These are phyloP conservation scores for Termitomyces sp. DNA, from an alignment of 768 basidiomycete species.

Conservation along the genomic window DNA sequence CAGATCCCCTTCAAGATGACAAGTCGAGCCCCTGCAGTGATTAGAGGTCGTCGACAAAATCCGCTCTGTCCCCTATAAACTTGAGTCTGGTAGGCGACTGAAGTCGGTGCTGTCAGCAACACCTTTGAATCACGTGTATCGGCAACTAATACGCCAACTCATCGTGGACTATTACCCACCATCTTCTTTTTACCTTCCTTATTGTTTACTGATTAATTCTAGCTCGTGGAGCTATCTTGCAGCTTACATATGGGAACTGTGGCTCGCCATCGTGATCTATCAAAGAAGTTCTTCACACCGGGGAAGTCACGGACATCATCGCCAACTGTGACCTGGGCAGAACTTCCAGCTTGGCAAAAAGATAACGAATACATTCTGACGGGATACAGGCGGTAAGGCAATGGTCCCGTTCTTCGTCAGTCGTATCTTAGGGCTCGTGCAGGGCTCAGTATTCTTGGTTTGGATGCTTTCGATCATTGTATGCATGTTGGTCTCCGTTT, in stretches of 20 bases:
- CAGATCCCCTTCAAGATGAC: background rate
- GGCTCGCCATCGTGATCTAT: background rate
- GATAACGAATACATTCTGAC: slow-evolving; percentile 70
- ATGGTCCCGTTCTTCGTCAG: background rate
- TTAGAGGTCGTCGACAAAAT: background rate
- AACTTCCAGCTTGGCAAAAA: slow-evolving; percentile 63
- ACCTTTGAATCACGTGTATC: slow-evolving; percentile 4
- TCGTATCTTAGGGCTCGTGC: slow-evolving; percentile 10
- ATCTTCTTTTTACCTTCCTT: background rate
- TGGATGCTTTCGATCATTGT: slow-evolving; percentile 59
- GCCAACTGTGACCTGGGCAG: slow-evolving; percentile 42
- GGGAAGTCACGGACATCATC: slow-evolving; percentile 2
- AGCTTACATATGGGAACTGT: background rate
- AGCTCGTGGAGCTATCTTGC: background rate
- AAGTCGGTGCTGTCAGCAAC: background rate
- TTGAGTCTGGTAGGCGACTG: background rate
- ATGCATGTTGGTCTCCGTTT: slow-evolving; percentile 49
- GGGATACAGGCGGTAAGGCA: slow-evolving; percentile 63
- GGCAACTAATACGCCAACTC: background rate
- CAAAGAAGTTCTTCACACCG: background rate
- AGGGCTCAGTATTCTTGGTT: slow-evolving; percentile 59
- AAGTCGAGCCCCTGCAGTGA: too few species aligned
- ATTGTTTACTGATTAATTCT: background rate
- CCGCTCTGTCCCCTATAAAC: background rate
- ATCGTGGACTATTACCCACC: too few species aligned